Conservation (phyloP, 371 early-diverging fungal genomes). For the Saksenaea oblongispora region DNA sequence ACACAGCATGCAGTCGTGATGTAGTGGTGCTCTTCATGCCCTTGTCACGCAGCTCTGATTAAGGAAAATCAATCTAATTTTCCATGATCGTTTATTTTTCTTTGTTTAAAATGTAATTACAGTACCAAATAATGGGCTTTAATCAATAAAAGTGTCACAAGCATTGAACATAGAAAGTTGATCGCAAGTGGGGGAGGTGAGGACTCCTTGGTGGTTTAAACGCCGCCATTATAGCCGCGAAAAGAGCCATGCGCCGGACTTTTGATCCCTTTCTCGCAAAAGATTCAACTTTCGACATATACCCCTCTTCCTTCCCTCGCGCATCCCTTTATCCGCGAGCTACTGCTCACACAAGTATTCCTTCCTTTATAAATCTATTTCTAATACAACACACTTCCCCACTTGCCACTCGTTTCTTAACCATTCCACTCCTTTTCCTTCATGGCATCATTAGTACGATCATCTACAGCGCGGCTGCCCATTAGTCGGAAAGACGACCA, state of each 20-base stretch:
- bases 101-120: neutral
- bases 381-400: neutral
- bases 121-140: neutral
- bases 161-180: neutral
- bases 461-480: conserved; percentile 2
- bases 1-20: neutral
- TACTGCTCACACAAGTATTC: neutral
- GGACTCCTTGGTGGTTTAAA: neutral
- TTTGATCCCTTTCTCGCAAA: neutral
- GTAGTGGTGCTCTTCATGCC: neutral
- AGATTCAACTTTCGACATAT: neutral
- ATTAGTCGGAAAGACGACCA: neutral
- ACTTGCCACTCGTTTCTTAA: neutral
- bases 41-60: neutral
- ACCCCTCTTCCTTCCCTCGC: neutral
- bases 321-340: conserved; percentile 1
- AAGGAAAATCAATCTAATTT: neutral
- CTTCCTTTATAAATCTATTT: neutral
- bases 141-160: neutral
- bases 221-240: neutral
- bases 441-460: conserved; percentile 1
- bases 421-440: conserved; percentile 3
- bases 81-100: neutral
- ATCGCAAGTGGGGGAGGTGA: neutral
- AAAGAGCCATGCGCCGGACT: neutral